These are phyloP conservation scores for Nadsonia fulvescens DNA, from an alignment of 805 yeast genomes.

Conservation along the genomic window DNA sequence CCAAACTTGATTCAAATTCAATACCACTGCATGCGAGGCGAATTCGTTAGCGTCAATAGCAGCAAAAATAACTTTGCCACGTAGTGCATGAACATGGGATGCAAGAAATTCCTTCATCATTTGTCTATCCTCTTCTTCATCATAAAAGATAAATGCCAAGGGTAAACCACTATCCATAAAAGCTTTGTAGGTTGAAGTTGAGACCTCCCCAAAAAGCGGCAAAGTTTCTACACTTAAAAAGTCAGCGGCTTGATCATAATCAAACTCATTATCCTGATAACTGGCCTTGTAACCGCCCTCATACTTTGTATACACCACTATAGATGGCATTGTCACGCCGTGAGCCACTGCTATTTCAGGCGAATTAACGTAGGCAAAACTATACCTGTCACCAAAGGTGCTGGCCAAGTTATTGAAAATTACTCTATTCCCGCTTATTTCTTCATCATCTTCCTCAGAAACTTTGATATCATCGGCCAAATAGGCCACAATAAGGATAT, in stretches of 20 bases:
- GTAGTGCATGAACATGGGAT: conserved; percentile 50
- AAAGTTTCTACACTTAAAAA: conserved; percentile 47
- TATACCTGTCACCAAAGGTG: too few relatives aligned
- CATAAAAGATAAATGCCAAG: conserved; percentile 76
- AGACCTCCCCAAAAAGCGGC: conserved; percentile 78
- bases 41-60: conserved; percentile 66
- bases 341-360: too few relatives aligned
- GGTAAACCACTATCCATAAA: conserved; percentile 64
- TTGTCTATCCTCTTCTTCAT: conserved; percentile 44
- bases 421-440: too few relatives aligned
- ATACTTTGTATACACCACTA: too few relatives aligned
- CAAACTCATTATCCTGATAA: too few relatives aligned
- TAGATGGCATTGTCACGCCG: too few relatives aligned
- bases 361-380: too few relatives aligned
- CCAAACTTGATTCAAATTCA: conserved; percentile 69
- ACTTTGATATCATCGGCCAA: conserved; percentile 39
- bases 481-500: conserved; percentile 30
- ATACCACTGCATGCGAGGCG: conserved; percentile 74
- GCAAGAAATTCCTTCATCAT: conserved; percentile 33
- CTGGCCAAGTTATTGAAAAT: too few relatives aligned
- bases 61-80: conserved; percentile 73
- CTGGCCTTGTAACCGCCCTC: too few relatives aligned
- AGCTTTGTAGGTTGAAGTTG: conserved; percentile 54
- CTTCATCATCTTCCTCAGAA: too few relatives aligned
- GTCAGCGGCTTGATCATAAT: too few relatives aligned